Percentiles rank a stretch among this genome's conserved stretches.
phyloP scores from a whole-genome alignment of 1,284 basidiomycete species.

The Ceratobasidium sp. region DNA sequence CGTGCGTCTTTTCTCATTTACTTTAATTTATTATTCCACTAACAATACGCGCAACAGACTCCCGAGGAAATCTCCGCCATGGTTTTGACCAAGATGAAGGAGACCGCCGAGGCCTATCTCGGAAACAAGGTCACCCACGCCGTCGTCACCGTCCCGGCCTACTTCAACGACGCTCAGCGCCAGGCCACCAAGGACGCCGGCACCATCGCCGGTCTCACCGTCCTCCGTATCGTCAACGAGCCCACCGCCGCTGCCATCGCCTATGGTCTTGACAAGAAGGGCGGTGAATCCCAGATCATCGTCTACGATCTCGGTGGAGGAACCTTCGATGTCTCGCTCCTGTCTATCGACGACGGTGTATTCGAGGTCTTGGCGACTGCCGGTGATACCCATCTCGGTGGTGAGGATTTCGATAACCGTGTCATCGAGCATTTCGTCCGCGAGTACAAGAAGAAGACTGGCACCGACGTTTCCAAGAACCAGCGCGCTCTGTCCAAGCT shows the following conservation, averaged over 20 bases:
- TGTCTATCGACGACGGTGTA: conserved; percentile 72
- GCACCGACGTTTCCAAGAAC: conserved; percentile 88
- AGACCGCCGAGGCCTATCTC: conserved; percentile 74
- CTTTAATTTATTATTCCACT: no score
- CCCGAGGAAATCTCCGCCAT: conserved; percentile 91
- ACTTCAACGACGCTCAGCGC: conserved; percentile 79
- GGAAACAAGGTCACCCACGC: conserved; percentile 73
- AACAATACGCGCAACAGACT: conserved; percentile 52
- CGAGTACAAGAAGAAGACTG: conserved; percentile 95
- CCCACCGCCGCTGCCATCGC: conserved; percentile 65
- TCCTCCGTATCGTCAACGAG: conserved; percentile 79
- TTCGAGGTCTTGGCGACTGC: conserved; percentile 75
- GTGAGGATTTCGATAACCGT: conserved; percentile 99
- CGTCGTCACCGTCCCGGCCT: conserved; percentile 77
- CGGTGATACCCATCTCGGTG: conserved; percentile 97
- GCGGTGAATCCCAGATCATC: conserved; percentile 98
- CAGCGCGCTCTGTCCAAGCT: conserved; percentile 95
- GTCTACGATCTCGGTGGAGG: conserved; percentile 99
- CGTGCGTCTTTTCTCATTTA: conserved; percentile 13
- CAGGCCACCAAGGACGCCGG: conserved; percentile 74
- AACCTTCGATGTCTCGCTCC: conserved; percentile 76
- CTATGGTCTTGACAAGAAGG: conserved; percentile 78
- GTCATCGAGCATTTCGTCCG: conserved; percentile 94
- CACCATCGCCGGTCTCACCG: conserved; percentile 73
- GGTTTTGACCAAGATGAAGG: conserved; percentile 99